These are phyloP conservation scores for Triticum timopheevii DNA, from an alignment of 176 grass and related monocot genomes.

Conservation along the genomic window DNA sequence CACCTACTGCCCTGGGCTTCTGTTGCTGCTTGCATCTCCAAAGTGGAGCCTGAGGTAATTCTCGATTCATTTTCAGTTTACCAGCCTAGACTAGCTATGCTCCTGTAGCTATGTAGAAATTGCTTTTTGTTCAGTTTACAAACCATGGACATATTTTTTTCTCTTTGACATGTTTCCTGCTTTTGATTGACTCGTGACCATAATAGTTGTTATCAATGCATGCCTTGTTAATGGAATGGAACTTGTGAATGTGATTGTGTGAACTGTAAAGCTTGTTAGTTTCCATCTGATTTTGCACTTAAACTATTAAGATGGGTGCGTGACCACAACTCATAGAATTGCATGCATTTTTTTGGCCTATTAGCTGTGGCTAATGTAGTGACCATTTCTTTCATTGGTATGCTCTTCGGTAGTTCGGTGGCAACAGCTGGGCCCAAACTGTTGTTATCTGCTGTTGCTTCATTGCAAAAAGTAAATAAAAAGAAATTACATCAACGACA, in stretches of 20 bases:
- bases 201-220: not conserved
- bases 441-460: not conserved
- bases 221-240: not conserved
- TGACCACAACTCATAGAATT: not conserved
- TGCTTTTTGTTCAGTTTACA: not conserved
- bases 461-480: not conserved
- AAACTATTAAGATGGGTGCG: not conserved
- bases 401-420: conserved; percentile 18
- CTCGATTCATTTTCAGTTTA: not conserved
- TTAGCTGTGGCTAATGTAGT: not conserved
- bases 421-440: conserved; percentile 7
- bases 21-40: conserved; percentile 92
- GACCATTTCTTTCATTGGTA: not conserved
- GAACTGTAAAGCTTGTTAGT: not conserved
- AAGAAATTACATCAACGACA: not conserved
- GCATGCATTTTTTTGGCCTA: conserved; percentile 3
- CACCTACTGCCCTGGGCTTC: conserved; percentile 90
- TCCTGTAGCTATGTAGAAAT: not conserved
- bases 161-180: not conserved
- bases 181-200: not conserved
- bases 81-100: not conserved
- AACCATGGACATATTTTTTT: not conserved
- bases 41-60: conserved; percentile 58
- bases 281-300: not conserved
- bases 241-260: not conserved